Base-by-base conservation (phyloP, 306 rosid genomes). In the Prunus fruticosa region DNA sequence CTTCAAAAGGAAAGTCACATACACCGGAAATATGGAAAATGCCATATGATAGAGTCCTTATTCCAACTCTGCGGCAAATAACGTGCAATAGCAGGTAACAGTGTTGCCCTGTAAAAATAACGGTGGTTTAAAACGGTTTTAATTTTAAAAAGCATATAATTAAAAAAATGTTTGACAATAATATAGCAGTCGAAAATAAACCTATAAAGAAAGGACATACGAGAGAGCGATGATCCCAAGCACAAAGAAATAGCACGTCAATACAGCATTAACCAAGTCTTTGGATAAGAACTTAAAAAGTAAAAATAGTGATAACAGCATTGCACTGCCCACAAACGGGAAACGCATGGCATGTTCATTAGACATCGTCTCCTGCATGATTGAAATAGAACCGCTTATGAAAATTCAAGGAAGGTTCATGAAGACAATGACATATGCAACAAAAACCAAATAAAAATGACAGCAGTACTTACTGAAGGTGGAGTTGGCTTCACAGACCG, bases 291-390 rank as follows among this genome's bases (percentile, higher is more conserved):
- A 93, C 96, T 96, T 96, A 78, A 96, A 96, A 72, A 96, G 99
- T 58, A 96, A 84, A 85, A 96, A 96, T 57, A 96, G 96, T 16
- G 99, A 93, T 72, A 96, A 79, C 77, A 96, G 82, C 99, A 96
- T 93, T 38, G 99, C 99, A 89, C 99, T 96, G 80, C 98, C 99
- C 75, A 96, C 97, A 85, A 96, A 93, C 5, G 99, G 99, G 71
- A 96, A 96, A 50, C 99, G 97, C 98, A 96, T 93, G 74, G 99
- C 99, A 78, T 93, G 99, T 76, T 92, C 99, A 67, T 89, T 96
- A 8, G 99, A 96, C 99, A 96, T 96, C 11, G 99, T 96, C 87
- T 96, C 99, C 99, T 96, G 91, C 93, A 88, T 23, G 30, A 82
- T 73, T 64, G 67, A 69, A 30, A 71, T 51, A 71, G 73, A 53